phyloP scores from a whole-genome alignment of 2,329 filamentous ascomycete genomes.

The Ascochyta clinopodiicola region DNA sequence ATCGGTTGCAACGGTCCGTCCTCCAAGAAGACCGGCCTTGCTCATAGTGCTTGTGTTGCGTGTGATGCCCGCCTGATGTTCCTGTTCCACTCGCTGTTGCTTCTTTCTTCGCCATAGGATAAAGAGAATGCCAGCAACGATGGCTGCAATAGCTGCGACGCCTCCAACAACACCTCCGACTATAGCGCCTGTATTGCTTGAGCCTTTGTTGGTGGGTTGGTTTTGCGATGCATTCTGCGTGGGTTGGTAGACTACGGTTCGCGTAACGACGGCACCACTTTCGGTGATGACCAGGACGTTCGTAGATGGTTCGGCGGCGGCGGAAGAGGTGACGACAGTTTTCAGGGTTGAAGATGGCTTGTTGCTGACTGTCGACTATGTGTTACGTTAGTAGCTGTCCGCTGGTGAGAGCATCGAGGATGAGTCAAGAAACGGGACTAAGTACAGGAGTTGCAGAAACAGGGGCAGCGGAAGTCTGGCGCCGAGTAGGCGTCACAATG shows the following conservation, averaged over 20 bases:
- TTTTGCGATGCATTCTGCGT: constrained; percentile 9
- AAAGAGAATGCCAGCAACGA: constrained; percentile 48
- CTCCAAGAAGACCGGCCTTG: constrained; percentile 53
- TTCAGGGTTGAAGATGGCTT: constrained; percentile 25
- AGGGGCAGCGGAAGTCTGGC: constrained; percentile 13
- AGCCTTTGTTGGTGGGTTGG: constrained; percentile 3
- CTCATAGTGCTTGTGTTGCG: constrained; percentile 58
- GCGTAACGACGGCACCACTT: constrained; percentile 52
- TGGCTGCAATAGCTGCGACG: constrained; percentile 20
- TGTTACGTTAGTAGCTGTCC: neutral
- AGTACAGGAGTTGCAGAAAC: constrained; percentile 27
- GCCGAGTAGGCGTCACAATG: constrained; percentile 16
- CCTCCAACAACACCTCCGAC: constrained; percentile 56
- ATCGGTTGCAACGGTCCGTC: constrained; percentile 22
- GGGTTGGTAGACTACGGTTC: constrained; percentile 52
- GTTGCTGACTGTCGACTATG: neutral
- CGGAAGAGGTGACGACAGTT: constrained; percentile 15
- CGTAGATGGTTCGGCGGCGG: constrained; percentile 18
- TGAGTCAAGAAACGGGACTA: constrained; percentile 18
- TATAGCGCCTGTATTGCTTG: constrained; percentile 51
- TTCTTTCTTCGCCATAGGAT: constrained; percentile 48
- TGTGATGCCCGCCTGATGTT: constrained; percentile 35
- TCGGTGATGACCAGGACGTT: constrained; percentile 51
- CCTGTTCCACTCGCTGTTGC: constrained; percentile 27
- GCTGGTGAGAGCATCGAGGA: neutral